Percentiles rank a stretch among this genome's conserved stretches.
Conservation (phyloP, 179 eudicot genomes). For the Carnegiea gigantea region DNA sequence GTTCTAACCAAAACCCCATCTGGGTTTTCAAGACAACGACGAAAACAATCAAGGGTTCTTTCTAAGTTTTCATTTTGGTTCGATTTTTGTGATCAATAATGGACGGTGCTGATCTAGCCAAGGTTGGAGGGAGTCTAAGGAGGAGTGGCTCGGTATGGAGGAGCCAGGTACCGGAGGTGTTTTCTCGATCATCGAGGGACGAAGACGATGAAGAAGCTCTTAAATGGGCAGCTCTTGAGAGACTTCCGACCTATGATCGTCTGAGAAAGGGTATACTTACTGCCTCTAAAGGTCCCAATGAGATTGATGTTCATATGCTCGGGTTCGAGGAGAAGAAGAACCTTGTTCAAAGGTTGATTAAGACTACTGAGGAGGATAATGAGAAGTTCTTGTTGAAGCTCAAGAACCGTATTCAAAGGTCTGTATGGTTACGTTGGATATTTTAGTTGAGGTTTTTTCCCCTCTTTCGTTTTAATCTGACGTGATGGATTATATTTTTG, state of each 20-base stretch:
- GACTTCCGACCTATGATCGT: slow-evolving; percentile 43
- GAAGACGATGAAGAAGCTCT: slow-evolving; percentile 42
- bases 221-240: slow-evolving; percentile 47
- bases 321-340: slow-evolving; percentile 33
- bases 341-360: slow-evolving; percentile 35
- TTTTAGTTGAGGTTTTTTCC: not conserved
- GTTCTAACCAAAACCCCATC: not conserved
- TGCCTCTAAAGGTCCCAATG: slow-evolving; percentile 27
- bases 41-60: not conserved
- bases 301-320: slow-evolving; percentile 29
- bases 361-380: slow-evolving; percentile 35
- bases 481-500: too few relatives aligned
- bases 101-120: slow-evolving; percentile 27
- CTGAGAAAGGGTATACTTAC: slow-evolving; percentile 38
- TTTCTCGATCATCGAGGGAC: slow-evolving; percentile 30
- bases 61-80: not conserved
- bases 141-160: slow-evolving; percentile 33
- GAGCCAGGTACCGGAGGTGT: slow-evolving; percentile 20
- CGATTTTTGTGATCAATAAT: not conserved
- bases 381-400: slow-evolving; percentile 37
- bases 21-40: slow-evolving; percentile 1
- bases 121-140: slow-evolving; percentile 29
- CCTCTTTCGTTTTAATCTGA: not conserved
- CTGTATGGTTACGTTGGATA: not conserved
- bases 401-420: slow-evolving; percentile 37